Base-by-base conservation (phyloP, 257 asterid species). In the Knoxia roxburghii region DNA sequence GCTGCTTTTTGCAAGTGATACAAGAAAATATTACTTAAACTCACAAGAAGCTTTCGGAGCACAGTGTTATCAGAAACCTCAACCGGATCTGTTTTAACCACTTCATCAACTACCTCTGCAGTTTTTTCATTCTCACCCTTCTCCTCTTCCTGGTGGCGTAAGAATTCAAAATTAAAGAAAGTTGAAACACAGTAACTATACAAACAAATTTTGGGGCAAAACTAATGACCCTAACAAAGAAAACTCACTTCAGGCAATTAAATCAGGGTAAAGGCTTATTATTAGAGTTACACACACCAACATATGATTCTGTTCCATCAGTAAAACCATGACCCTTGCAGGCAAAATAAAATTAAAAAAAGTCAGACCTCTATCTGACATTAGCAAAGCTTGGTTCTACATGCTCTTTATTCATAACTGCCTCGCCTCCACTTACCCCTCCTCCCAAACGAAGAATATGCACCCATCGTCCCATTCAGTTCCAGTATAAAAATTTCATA, bases 31-130 rank as follows among this genome's bases (percentile, higher is more conserved):
- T 75, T 75, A 73, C 76, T 63, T 77, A 64, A 82, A 90, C 99
- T 93, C 93, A 93, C 99, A 81, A 90, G 96, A 88, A 93, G 99
- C 85, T 85, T 90, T 86, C 86, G 83, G 62, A 93, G 76, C 75
- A 88, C 95, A 52, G 54, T 73, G 55, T 88, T 85, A 75, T 86
- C 87, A 0, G 84, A 39, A 68, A 48, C 75, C 73, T 76, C 82
- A 75, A 41, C 79, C 11, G 87, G 85, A 68, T 78, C 65, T 11
- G 83, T 69, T 73, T 81, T 88, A 63, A 33, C 82, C 32, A 76
- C 78, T 33, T 73, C 43, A 60, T 35, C 61, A 68, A 81, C 75
- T 59, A 72, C 41, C 73, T 79, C 85, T 9, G 57, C 61, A 37
- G 80, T 80, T 69, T 80, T 67, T 58, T 49, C 81, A 39, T 59